phyloP scores from a whole-genome alignment of 805 yeast genomes.

The Teunomyces cretensis region DNA sequence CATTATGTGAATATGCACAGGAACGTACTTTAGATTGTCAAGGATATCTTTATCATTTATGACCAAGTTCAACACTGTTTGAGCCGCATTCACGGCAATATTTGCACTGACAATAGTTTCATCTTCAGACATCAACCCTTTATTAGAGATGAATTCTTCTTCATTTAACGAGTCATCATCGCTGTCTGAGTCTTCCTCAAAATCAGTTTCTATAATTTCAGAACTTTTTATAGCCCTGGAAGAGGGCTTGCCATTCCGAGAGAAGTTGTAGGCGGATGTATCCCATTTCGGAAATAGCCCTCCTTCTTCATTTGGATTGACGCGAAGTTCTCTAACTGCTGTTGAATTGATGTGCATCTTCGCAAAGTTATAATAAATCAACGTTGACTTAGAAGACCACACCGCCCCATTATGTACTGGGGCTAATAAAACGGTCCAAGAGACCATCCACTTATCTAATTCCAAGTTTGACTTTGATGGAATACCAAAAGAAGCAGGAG shows the following conservation, averaged over 20 bases:
- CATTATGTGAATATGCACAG: slow-evolving; percentile 74
- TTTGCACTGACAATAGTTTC: slow-evolving; percentile 39
- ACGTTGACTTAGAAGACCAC: slow-evolving; percentile 71
- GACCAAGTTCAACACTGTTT: slow-evolving; percentile 58
- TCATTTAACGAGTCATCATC: slow-evolving; percentile 19
- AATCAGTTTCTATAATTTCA: slow-evolving; percentile 6
- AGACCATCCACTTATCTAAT: slow-evolving; percentile 76
- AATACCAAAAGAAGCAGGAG: slow-evolving; percentile 62
- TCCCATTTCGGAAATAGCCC: slow-evolving; percentile 36
- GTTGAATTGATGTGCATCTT: slow-evolving; percentile 67
- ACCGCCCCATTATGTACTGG: slow-evolving; percentile 54
- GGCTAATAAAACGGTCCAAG: slow-evolving; percentile 69
- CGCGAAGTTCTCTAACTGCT: slow-evolving; percentile 44
- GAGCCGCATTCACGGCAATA: slow-evolving; percentile 63
- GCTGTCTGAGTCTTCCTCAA: slow-evolving; percentile 13
- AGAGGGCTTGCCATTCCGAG: background rate
- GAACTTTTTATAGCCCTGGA: slow-evolving; percentile 9
- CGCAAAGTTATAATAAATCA: slow-evolving; percentile 72
- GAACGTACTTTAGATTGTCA: slow-evolving; percentile 58
- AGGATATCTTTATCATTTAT: slow-evolving; percentile 59
- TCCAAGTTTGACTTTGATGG: slow-evolving; percentile 68
- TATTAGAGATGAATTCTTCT: slow-evolving; percentile 34
- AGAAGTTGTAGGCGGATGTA: background rate
- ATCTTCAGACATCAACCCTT: slow-evolving; percentile 32
- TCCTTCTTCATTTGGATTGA: slow-evolving; percentile 24